Evolutionary conservation across 2,329 filamentous ascomycete genomes (phyloP), one percentile per base, ranked within the genome.

Genomic region (Aspergillus texensis): DNA sequence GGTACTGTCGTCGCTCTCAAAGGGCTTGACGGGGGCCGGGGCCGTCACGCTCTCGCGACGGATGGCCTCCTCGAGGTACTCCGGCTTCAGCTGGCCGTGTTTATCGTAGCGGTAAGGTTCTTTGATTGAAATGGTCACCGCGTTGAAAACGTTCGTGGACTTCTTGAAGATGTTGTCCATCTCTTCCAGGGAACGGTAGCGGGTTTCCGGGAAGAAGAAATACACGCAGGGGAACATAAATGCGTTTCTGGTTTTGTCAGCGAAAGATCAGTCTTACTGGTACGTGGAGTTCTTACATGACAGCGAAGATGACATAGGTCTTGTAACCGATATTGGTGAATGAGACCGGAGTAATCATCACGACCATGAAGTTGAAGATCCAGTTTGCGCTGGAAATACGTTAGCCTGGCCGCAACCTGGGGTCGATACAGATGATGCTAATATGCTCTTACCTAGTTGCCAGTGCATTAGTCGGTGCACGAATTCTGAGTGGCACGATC

Each of bases 131-230:
- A 84, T 77, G 43, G 77, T 75, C 8, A 85, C 82, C 3, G 82
- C 79, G 30, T 81, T 69, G 67, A 85, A 83, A 58, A 82, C 75
- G 32, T 79, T 82, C 10, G 73, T 75, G 0, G 82, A 83, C 63
- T 85, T 85, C 74, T 82, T 81, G 78, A 89, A 89, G 67, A 91
- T 88, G 62, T 85, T 82, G 70, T 92, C 89, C 76, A 91, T 87
- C 73, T 91, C 89, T 74, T 91, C 89, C 28, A 91, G 81, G n/a
- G 82, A 86, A 8, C 85, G 83, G 67, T 82, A 83, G 12, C 84
- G 85, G 3, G 86, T 88, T 70, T 88, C 86, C 0, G 86, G 86
- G 74, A 86, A 88, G 80, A 88, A 86, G 75, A 87, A 85, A 77
- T 87, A 88, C 46, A 85, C 82, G 9, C 82, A 79, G 0, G 85